phyloP scores from a whole-genome alignment of 805 yeast genomes.

The Ogataea thermomethanolica region DNA sequence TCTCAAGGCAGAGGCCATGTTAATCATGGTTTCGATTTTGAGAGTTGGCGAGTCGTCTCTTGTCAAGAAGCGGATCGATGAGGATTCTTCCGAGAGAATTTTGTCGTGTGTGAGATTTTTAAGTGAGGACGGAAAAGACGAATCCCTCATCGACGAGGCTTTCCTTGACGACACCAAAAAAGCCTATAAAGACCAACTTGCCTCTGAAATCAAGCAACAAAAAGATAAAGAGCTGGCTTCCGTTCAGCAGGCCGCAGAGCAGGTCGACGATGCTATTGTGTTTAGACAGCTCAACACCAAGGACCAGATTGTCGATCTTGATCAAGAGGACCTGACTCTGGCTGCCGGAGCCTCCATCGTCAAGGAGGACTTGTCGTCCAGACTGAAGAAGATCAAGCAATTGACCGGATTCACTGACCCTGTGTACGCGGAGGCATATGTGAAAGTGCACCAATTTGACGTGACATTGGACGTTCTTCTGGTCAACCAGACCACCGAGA shows the following conservation, averaged over 20 bases:
- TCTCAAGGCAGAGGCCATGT: constrained; percentile 89
- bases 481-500: constrained; percentile 90
- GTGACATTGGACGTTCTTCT: constrained; percentile 89
- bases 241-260: constrained; percentile 61
- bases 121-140: constrained; percentile 57
- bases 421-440: constrained; percentile 95
- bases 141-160: constrained; percentile 51
- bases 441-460: constrained; percentile 94
- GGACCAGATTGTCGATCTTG: constrained; percentile 40
- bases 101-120: constrained; percentile 80
- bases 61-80: constrained; percentile 79
- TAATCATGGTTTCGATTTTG: constrained; percentile 85
- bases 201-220: constrained; percentile 53
- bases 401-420: constrained; percentile 98
- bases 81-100: constrained; percentile 94
- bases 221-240: constrained; percentile 54
- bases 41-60: constrained; percentile 77
- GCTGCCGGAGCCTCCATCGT: constrained; percentile 51
- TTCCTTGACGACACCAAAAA: constrained; percentile 84
- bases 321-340: constrained; percentile 56
- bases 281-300: constrained; percentile 73
- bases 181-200: constrained; percentile 74
- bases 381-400: constrained; percentile 83
- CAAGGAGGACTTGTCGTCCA: constrained; percentile 64
- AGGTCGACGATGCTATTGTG: constrained; percentile 70